Evolutionary conservation across 2,329 filamentous ascomycete species (phyloP).

Genomic region (Nigrospora osmanthi): DNA sequence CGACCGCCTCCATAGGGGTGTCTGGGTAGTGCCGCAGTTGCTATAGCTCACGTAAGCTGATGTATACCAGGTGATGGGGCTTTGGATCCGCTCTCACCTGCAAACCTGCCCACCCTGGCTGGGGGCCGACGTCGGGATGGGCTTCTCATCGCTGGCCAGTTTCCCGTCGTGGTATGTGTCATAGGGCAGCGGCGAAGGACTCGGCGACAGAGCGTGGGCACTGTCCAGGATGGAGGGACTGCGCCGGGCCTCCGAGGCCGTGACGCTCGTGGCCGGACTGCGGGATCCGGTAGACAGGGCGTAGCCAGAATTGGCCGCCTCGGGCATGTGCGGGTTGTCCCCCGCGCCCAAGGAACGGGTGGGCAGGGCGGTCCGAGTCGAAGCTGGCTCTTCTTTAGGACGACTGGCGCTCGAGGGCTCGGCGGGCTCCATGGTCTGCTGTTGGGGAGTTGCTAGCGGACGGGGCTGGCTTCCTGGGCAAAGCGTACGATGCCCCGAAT

Average conservation of each 20-base stretch:
- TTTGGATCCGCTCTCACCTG: slow-evolving; percentile 17
- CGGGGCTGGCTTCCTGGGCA: no score
- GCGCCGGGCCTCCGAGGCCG: slow-evolving; percentile 1
- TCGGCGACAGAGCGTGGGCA: slow-evolving; percentile 4
- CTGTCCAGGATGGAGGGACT: slow-evolving; percentile 3
- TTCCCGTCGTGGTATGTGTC: slow-evolving; percentile 1
- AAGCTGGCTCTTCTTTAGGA: not conserved
- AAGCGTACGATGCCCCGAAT: no score
- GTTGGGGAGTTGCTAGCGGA: no score
- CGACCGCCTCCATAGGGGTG: slow-evolving; percentile 88
- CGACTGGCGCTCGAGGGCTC: not conserved
- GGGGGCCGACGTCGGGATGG: slow-evolving; percentile 5
- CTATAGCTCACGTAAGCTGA: slow-evolving; percentile 38
- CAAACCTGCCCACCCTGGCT: slow-evolving; percentile 21
- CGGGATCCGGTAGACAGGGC: slow-evolving; percentile 6
- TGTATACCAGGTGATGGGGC: not conserved
- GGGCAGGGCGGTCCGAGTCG: slow-evolving; percentile 6
- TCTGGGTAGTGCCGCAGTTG: slow-evolving; percentile 91
- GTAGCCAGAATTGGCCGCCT: slow-evolving; percentile 2
- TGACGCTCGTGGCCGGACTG: slow-evolving; percentile 4
- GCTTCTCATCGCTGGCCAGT: not conserved
- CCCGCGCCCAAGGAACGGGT: slow-evolving; percentile 1
- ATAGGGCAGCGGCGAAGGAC: slow-evolving; percentile 4
- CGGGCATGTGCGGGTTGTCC: slow-evolving; percentile 1
- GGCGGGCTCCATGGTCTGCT: slow-evolving; percentile 1